These are phyloP conservation scores for Bidens hawaiensis DNA, from an alignment of 140 eudicot genomes.

Conservation along the genomic window DNA sequence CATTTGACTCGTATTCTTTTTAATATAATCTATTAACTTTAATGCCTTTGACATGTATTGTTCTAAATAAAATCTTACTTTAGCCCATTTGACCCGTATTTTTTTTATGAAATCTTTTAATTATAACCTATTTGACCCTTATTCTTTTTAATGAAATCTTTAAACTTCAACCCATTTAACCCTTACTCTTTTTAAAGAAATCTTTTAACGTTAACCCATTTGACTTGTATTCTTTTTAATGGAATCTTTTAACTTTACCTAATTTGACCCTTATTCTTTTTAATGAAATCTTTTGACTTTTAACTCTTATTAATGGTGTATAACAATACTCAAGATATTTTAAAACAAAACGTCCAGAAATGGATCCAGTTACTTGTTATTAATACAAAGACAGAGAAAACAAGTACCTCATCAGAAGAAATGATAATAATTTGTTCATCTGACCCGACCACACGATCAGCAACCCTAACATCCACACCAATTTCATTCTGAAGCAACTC, in stretches of 20 bases:
- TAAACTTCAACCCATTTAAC: not conserved
- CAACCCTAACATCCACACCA: conserved; percentile 82
- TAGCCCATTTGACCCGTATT: not conserved
- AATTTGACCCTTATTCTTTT: not conserved
- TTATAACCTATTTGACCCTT: too few species aligned
- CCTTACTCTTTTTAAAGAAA: not conserved
- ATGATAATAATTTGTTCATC: conserved; percentile 73
- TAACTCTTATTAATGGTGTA: not conserved
- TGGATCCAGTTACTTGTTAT: not conserved
- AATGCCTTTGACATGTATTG: not conserved
- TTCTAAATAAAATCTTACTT: not conserved
- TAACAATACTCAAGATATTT: not conserved
- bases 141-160: not conserved
- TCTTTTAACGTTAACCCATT: not conserved
- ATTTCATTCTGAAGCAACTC: conserved; percentile 90
- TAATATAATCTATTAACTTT: too few species aligned
- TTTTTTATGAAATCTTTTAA: not conserved
- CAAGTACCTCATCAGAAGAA: conserved; percentile 83
- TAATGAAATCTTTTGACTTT: not conserved
- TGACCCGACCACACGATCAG: conserved; percentile 65
- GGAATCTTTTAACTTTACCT: not conserved
- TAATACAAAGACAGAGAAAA: conserved; percentile 9
- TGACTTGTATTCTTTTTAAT: not conserved
- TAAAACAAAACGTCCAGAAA: not conserved
- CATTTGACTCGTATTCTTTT: too few species aligned